Evolutionary conservation across 768 basidiomycete genomes (phyloP).

Genomic region (Amanita exitialis): DNA sequence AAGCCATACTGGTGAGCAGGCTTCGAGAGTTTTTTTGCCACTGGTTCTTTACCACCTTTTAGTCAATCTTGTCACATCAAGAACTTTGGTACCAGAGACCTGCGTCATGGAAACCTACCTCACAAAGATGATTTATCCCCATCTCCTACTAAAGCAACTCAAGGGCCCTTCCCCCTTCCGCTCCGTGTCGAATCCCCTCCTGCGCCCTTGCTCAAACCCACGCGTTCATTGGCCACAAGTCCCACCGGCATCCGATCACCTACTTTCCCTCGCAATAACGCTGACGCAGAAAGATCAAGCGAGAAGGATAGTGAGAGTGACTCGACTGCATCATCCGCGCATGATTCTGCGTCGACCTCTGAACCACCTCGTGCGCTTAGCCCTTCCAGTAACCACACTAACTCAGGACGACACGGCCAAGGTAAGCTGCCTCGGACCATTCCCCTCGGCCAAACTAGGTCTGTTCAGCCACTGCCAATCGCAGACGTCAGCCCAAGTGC

Average conservation of each 20-base stretch:
- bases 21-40: background rate
- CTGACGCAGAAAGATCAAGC: background rate
- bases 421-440: constrained; percentile 46
- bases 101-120: constrained; percentile 64
- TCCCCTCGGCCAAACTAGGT: constrained; percentile 30
- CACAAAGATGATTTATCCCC: constrained; percentile 26
- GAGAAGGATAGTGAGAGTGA: constrained; percentile 1
- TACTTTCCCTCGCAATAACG: constrained; percentile 14
- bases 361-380: background rate
- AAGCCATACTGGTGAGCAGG: constrained; percentile 43
- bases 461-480: background rate
- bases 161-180: constrained; percentile 17
- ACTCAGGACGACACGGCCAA: constrained; percentile 35
- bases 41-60: constrained; percentile 4
- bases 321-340: background rate
- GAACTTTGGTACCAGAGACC: constrained; percentile 68
- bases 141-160: constrained; percentile 9
- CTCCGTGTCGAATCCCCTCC: constrained; percentile 21
- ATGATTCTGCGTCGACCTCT: background rate
- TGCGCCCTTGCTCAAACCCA: constrained; percentile 15
- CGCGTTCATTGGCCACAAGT: constrained; percentile 20
- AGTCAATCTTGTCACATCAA: constrained; percentile 81
- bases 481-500: background rate
- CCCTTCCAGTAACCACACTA: constrained; percentile 18
- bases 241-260: constrained; percentile 19